phyloP scores from a whole-genome alignment of 2,329 filamentous ascomycete genomes.

The Phyllosticta citrichinensis region DNA sequence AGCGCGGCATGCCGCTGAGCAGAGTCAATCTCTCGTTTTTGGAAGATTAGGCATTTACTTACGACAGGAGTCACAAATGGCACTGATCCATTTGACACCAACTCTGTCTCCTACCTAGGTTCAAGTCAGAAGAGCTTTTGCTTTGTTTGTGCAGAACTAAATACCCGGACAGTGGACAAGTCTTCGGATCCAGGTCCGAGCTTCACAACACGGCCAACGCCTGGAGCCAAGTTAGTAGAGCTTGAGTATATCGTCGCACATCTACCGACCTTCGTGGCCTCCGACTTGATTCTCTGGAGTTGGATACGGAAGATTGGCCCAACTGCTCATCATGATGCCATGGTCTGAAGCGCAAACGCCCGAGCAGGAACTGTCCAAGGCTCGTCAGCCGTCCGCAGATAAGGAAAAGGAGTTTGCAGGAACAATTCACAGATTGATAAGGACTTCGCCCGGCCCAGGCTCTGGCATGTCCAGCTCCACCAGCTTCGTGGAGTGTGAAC shows the following conservation, averaged over 20 bases:
- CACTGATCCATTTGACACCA: conserved; percentile 59
- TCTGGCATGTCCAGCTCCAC: conserved; percentile 55
- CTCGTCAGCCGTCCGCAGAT: conserved; percentile 1
- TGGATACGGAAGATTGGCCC: conserved; percentile 47
- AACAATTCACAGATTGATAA: conserved; percentile 48
- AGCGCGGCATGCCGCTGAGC: conserved; percentile 38
- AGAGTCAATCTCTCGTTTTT: neutral
- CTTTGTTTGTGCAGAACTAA: neutral
- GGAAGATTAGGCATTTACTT: conserved; percentile 11
- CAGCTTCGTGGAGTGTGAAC: conserved; percentile 54
- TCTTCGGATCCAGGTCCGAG: conserved; percentile 50
- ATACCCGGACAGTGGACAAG: conserved; percentile 41
- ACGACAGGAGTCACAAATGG: conserved; percentile 39
- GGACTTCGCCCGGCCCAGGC: conserved; percentile 51
- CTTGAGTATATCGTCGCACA: neutral
- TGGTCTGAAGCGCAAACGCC: conserved; percentile 9
- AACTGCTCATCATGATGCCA: conserved; percentile 36
- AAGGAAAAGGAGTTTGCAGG: neutral
- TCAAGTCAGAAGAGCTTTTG: neutral
- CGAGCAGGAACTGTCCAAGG: conserved; percentile 11
- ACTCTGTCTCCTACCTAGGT: conserved; percentile 52
- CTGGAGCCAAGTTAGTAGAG: conserved; percentile 27
- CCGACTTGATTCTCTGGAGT: conserved; percentile 54
- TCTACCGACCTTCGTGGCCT: conserved; percentile 55
- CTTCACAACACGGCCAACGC: conserved; percentile 54